These are phyloP conservation scores for Mucor velutinosus DNA, from an alignment of 371 early-diverging fungal genomes.

Conservation along the genomic window DNA sequence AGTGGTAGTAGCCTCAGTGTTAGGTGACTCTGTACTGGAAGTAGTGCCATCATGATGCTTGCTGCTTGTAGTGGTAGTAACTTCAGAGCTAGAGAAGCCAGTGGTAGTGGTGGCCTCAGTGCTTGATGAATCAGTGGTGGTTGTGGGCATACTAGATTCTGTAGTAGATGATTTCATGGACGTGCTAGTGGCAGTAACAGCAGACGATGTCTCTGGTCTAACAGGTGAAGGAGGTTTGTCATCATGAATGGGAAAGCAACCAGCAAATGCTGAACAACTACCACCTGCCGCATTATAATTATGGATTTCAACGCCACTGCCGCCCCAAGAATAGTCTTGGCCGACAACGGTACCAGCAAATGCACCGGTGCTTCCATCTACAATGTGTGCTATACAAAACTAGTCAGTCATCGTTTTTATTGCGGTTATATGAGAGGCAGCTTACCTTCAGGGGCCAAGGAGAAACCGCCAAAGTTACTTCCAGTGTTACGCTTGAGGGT, in stretches of 20 bases:
- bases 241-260: neutral
- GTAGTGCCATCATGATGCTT: neutral
- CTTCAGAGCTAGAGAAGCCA: neutral
- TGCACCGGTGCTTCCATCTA: slow-evolving; percentile 4
- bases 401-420: neutral
- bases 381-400: neutral
- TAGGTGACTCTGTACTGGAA: too few relatives aligned
- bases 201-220: neutral
- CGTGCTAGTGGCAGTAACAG: neutral
- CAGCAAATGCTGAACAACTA: neutral
- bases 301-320: slow-evolving; percentile 2
- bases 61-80: neutral
- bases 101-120: neutral
- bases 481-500: slow-evolving; percentile 16
- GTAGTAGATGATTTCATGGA: too few relatives aligned
- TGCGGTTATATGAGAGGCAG: neutral
- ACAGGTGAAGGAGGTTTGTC: neutral
- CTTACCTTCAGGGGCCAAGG: slow-evolving; percentile 29
- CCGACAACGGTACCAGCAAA: slow-evolving; percentile 2
- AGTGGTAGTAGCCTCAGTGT: neutral
- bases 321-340: neutral
- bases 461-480: slow-evolving; percentile 18
- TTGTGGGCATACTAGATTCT: neutral
- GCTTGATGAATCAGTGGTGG: neutral
- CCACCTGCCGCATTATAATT: slow-evolving; percentile 8